Percentiles rank a stretch among this genome's conserved stretches.
phyloP scores from a whole-genome alignment of 495 filamentous ascomycete genomes.

The Hypoxylon subgilvum region DNA sequence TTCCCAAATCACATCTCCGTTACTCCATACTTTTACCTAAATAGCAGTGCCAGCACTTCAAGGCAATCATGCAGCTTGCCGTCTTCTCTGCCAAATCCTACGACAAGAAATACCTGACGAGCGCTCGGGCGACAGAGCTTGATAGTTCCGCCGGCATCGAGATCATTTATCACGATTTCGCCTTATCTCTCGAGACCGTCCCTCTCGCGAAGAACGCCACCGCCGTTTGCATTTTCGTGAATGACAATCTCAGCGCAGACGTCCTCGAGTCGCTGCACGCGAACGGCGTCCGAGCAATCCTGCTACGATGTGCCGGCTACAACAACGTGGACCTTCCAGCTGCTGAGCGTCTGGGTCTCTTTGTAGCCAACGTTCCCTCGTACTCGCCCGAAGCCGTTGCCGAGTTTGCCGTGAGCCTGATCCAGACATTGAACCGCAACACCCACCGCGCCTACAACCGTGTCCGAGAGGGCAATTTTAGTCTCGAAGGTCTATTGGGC shows the following conservation, averaged over 20 bases:
- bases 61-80: constrained; percentile 58
- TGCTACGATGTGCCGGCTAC: constrained; percentile 73
- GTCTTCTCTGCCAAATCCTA: constrained; percentile 70
- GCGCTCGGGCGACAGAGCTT: constrained; percentile 38
- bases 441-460: constrained; percentile 75
- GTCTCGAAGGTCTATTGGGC: constrained; percentile 68
- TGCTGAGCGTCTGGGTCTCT: constrained; percentile 63
- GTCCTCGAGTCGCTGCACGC: constrained; percentile 59
- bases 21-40: not conserved
- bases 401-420: constrained; percentile 71
- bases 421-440: constrained; percentile 73
- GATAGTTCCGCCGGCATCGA: constrained; percentile 32
- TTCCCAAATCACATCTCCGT: not conserved
- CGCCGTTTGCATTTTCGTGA: constrained; percentile 75
- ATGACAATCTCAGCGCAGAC: constrained; percentile 60
- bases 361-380: constrained; percentile 70
- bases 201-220: constrained; percentile 58
- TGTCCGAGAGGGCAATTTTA: constrained; percentile 75
- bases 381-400: constrained; percentile 77
- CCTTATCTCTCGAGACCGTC: constrained; percentile 62
- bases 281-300: constrained; percentile 60
- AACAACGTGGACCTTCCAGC: constrained; percentile 68
- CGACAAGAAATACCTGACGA: constrained; percentile 59
- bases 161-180: constrained; percentile 62
- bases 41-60: not conserved